Evolutionary conservation across 495 filamentous ascomycete species (phyloP), one percentile per base, ranked within the genome.

Genomic region (Glonium stellatum): DNA sequence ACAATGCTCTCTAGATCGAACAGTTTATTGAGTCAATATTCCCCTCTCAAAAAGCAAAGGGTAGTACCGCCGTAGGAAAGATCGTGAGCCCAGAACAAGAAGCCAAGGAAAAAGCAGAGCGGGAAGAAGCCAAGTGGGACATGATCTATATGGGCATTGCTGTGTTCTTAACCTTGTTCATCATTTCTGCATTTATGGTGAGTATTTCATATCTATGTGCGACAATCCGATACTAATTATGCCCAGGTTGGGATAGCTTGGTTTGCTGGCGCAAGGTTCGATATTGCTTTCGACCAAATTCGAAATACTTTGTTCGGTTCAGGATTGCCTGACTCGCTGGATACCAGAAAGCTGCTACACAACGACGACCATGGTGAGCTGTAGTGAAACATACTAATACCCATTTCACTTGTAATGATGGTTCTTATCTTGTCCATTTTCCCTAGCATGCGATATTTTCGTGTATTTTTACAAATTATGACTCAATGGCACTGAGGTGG

Each of bases 11-110:
- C 22, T 67, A 97, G 90, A 89, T 97, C 54, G 93, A 98, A 70
- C 89, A 96, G 80, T 98, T 96, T 73, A 95, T 97, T 64, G 93
- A 98, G 71, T 82, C 83, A 6, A 86, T 98, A 67, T 98, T 92
- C 83, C 93, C 93, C 5, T 82, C 84, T 13, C 84, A 88, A 63
- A 77, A 75, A 44, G 80, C 80, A 73, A 78, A 57, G 77, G 74
- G 19, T 72, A 80, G 49, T 62, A 65, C 23, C 57, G 58, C 54
- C 60, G 65, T 49, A 59, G 61, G 73, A 60, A 63, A 47, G 67
- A 64, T 79, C 79, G 67, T 75, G 19, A 67, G 47, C 27, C 72
- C 74, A 31, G 78, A 80, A 58, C 72, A 81, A 61, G 69, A 70
- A 42, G 69, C 75, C 62, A 79, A 76, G 65, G 74, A 71, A 10